A percentile compares a stretch with the other conserved stretches of the same genome.
phyloP scores from a whole-genome alignment of 2,329 filamentous ascomycete genomes.

The Cyanodermella asteris region DNA sequence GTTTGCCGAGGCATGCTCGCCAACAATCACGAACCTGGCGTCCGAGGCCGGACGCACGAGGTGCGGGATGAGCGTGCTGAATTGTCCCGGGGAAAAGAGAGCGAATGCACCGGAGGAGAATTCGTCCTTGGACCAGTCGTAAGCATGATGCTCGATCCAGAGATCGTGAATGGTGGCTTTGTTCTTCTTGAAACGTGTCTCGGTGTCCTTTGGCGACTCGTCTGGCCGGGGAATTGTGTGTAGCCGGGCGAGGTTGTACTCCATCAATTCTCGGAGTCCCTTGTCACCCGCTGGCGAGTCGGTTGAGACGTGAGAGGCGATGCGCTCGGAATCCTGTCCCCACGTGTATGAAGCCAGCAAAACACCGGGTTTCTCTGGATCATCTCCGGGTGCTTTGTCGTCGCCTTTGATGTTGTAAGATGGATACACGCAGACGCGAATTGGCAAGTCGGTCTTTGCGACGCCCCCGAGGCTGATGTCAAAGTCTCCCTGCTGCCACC shows the following conservation, averaged over 20 bases:
- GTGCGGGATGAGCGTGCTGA: slow-evolving; percentile 15
- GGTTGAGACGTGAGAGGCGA: slow-evolving; percentile 11
- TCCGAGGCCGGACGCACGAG: slow-evolving; percentile 12
- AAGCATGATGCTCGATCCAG: slow-evolving; percentile 15
- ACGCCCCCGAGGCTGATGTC: slow-evolving; percentile 13
- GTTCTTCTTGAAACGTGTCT: slow-evolving; percentile 3
- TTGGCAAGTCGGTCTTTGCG: slow-evolving; percentile 13
- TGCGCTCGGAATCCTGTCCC: slow-evolving; percentile 15
- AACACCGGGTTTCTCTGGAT: slow-evolving; percentile 12
- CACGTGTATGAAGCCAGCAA: slow-evolving; percentile 18
- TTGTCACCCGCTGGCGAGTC: slow-evolving; percentile 7
- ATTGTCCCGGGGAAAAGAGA: slow-evolving; percentile 20
- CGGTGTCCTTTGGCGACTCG: neutral
- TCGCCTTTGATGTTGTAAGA: slow-evolving; percentile 15
- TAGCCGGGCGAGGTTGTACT: slow-evolving; percentile 12
- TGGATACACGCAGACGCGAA: slow-evolving; percentile 17
- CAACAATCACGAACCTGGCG: slow-evolving; percentile 14
- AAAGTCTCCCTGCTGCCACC: slow-evolving; percentile 14
- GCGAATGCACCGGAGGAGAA: slow-evolving; percentile 19
- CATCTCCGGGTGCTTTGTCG: no score
- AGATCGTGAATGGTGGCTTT: slow-evolving; percentile 4
- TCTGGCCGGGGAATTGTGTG: no score
- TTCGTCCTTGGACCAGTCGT: slow-evolving; percentile 17
- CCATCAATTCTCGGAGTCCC: slow-evolving; percentile 11
- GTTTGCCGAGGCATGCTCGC: slow-evolving; percentile 17